Evolutionary conservation across 2,329 filamentous ascomycete genomes (phyloP), one percentile per base, ranked within the genome.

Genomic region (Nemania abortiva): DNA sequence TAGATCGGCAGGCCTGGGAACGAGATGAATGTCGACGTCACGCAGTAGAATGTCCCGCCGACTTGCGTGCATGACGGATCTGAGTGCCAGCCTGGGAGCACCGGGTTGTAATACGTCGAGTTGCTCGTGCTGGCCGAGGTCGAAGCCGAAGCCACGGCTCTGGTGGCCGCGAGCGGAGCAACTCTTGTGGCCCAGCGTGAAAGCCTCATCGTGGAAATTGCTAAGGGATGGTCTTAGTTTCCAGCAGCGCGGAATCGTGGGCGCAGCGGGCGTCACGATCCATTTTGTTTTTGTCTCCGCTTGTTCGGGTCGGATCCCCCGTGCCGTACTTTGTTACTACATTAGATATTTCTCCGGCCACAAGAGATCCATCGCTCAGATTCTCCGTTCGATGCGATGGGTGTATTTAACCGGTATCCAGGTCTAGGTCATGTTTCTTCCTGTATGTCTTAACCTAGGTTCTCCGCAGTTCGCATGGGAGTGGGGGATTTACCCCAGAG

Each of bases 1-100:
- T 87, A 84, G 22, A 88, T 81, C 0, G 86, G 85, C 5, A 87
- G 77, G 0, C 85, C 86, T 0, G 86, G 86, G 70, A 87, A 88
- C 0, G 81, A 79, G 62, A 84, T 83, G 71, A 88, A 88, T 1
- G 83, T 86, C 0, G 85, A 87, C 0, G 84, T 84, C 2, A 81
- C 83, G 70, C 84, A 86, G 75, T 85, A 86, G 73, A 86, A 87
- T 5, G 81, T 84, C n/a, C 81, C 79, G 39, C 83, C 74, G 10
- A 75, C 71, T 18, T 82, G 72, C 76, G 9, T 75, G 72, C 22
- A 84, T 75, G 57, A 81, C 0, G 85, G 85, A 72, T 87, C 84
- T 0, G 84, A 82, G 70, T 86, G 82, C 77, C 82, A 86, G 5
- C 85, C 85, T 3, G 85, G 83, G 3, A 87, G 77, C 5, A 86